Conservation (phyloP, 2,329 filamentous ascomycete species). For the Cryphonectria radicalis region DNA sequence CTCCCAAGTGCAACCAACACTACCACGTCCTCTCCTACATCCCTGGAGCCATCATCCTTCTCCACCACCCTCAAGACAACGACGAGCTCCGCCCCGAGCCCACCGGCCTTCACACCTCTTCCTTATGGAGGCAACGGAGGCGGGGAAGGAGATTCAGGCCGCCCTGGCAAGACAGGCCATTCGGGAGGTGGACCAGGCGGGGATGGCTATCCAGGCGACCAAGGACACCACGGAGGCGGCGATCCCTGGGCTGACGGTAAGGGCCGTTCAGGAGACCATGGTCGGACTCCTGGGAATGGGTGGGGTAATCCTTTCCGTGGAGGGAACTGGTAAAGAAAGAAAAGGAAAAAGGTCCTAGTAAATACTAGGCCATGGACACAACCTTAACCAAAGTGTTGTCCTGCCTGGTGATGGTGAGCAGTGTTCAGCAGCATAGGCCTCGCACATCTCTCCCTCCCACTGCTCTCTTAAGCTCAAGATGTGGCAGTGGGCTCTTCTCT, state of each 20-base stretch:
- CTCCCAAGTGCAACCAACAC: background rate
- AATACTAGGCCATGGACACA: background rate
- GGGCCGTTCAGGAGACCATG: background rate
- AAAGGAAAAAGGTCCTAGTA: background rate
- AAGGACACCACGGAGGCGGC: conserved; percentile 11
- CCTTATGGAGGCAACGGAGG: conserved; percentile 16
- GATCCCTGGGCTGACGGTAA: conserved; percentile 6
- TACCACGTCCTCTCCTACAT: background rate
- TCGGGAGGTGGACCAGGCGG: too few relatives aligned
- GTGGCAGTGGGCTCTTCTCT: conserved; percentile 6
- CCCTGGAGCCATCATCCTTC: conserved; percentile 7
- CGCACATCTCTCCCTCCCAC: background rate
- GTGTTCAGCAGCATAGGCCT: background rate
- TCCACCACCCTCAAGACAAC: conserved; percentile 22
- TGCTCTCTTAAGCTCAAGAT: background rate
- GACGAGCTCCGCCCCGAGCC: conserved; percentile 11
- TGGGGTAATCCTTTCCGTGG: background rate
- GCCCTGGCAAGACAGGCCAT: background rate
- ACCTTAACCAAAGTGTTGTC: background rate
- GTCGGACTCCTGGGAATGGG: background rate
- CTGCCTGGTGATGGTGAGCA: background rate
- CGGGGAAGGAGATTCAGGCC: conserved; percentile 5
- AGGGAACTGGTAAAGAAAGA: background rate
- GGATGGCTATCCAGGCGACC: conserved; percentile 9
- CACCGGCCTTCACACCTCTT: conserved; percentile 14